phyloP scores from a whole-genome alignment of 352 stramenopile species.

The Aphanomyces invadans region DNA sequence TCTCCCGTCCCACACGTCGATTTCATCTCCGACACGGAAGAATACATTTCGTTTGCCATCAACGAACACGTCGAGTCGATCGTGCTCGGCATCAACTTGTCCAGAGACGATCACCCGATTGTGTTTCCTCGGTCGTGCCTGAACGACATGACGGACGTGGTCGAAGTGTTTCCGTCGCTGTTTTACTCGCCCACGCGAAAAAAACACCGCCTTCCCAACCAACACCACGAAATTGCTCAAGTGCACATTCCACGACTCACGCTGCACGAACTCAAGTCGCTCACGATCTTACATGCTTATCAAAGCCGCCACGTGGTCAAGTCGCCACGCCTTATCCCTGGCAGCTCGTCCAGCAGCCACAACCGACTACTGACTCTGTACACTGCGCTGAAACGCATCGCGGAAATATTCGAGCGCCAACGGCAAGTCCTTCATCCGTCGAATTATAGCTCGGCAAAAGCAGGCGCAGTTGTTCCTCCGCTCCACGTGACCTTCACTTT shows the following conservation, averaged over 20 bases:
- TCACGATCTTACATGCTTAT: constrained; percentile 13
- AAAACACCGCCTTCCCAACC: background rate
- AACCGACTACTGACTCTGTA: constrained; percentile 17
- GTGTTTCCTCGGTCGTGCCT: constrained; percentile 7
- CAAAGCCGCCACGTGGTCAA: constrained; percentile 5
- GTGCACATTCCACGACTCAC: background rate
- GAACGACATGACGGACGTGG: constrained; percentile 10
- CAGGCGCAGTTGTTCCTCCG: background rate
- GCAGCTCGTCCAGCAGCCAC: background rate
- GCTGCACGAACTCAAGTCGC: constrained; percentile 16
- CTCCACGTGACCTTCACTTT: constrained; percentile 5
- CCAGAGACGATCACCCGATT: constrained; percentile 1
- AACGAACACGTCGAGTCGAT: constrained; percentile 9
- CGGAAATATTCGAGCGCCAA: background rate
- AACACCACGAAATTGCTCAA: background rate
- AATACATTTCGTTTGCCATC: constrained; percentile 13
- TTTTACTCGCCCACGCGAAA: background rate
- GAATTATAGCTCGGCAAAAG: too few species aligned
- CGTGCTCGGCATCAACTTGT: constrained; percentile 14
- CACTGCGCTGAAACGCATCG: background rate
- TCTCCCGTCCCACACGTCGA: background rate
- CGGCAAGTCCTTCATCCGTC: background rate
- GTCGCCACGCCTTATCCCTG: background rate
- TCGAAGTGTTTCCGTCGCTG: background rate
- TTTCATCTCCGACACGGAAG: constrained; percentile 21